Conservation (phyloP, 768 basidiomycete genomes). For the Russula earlei region DNA sequence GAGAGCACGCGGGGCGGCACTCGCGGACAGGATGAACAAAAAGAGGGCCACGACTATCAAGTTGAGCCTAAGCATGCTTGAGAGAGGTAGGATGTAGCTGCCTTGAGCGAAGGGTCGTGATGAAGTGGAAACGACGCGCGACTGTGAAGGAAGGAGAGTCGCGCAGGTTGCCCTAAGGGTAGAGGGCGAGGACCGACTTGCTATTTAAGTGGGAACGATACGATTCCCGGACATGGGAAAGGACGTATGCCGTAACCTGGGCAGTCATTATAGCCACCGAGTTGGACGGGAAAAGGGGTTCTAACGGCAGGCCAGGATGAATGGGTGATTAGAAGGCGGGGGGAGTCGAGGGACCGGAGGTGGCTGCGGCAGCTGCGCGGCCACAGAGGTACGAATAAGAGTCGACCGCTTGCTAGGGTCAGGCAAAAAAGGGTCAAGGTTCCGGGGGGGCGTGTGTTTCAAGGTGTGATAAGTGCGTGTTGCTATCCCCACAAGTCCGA, state of each 20-base stretch:
- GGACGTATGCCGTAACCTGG: background rate
- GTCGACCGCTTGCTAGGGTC: no score
- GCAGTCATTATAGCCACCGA: background rate
- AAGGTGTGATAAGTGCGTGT: no score
- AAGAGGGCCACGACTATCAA: background rate
- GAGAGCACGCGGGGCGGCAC: constrained; percentile 17
- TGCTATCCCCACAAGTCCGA: no score
- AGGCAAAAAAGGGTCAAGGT: no score
- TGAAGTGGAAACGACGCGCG: background rate
- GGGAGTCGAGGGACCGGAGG: background rate
- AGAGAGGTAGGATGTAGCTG: background rate
- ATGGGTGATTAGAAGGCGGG: constrained; percentile 8
- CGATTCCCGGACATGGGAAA: background rate
- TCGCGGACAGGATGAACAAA: constrained; percentile 5
- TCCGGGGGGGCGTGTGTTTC: no score
- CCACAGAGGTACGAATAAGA: background rate
- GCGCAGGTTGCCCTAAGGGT: background rate
- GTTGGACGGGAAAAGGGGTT: background rate
- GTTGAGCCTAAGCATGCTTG: constrained; percentile 1
- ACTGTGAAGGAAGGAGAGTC: background rate
- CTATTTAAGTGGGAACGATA: background rate
- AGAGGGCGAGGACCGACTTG: background rate
- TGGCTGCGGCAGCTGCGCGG: background rate
- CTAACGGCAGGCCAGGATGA: background rate
- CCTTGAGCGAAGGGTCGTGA: background rate